Conservation (phyloP, 495 filamentous ascomycete species). For the Amniculicola lignicola region DNA sequence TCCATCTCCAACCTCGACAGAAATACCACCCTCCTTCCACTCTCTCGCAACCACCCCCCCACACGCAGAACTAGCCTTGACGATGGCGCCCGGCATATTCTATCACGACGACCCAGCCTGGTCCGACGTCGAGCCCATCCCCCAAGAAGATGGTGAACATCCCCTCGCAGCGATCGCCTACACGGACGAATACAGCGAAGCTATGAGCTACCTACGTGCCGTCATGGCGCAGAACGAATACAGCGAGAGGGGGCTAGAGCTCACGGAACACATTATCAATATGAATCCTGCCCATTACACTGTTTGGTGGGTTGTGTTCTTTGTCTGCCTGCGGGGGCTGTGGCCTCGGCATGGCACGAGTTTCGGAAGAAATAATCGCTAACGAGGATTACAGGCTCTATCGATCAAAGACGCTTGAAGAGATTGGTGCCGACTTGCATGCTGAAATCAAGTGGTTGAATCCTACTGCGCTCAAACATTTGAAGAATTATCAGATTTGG, state of each 20-base stretch:
- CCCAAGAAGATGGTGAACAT: conserved; percentile 71
- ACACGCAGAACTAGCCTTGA: neutral
- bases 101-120: conserved; percentile 73
- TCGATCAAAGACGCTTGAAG: conserved; percentile 71
- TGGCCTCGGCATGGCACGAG: too few relatives aligned
- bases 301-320: conserved; percentile 62
- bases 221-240: conserved; percentile 87
- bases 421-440: conserved; percentile 60
- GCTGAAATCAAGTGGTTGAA: conserved; percentile 86
- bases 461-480: conserved; percentile 69
- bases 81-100: conserved; percentile 29
- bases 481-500: conserved; percentile 99
- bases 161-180: conserved; percentile 90
- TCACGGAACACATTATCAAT: conserved; percentile 82
- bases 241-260: conserved; percentile 69
- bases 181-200: conserved; percentile 77
- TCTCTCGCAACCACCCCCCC: neutral
- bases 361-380: too few relatives aligned
- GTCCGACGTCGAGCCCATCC: conserved; percentile 79
- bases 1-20: neutral
- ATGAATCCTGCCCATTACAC: conserved; percentile 98
- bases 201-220: conserved; percentile 84
- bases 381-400: conserved; percentile 62
- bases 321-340: too few relatives aligned
- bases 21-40: neutral